Conservation (phyloP, 768 basidiomycete genomes). For the Lentinula edodes region DNA sequence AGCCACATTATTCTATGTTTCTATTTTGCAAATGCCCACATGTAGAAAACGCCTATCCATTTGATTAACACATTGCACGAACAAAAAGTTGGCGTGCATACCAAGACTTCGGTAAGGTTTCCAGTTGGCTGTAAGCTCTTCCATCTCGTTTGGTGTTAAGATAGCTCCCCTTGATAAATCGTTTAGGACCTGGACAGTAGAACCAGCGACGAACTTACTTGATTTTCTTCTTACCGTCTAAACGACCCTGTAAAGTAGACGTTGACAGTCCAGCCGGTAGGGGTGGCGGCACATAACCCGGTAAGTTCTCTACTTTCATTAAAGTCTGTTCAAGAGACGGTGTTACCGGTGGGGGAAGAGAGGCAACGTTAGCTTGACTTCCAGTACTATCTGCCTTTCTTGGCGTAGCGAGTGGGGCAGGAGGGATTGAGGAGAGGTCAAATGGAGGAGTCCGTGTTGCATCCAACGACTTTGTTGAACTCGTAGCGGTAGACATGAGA, state of each 20-base stretch:
- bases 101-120: constrained; percentile 79
- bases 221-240: constrained; percentile 65
- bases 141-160: constrained; percentile 80
- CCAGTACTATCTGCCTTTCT: constrained; percentile 13
- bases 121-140: constrained; percentile 70
- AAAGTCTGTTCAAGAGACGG: constrained; percentile 59
- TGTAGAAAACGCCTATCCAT: constrained; percentile 67
- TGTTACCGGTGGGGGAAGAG: constrained; percentile 56
- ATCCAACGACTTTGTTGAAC: constrained; percentile 9
- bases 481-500: constrained; percentile 11
- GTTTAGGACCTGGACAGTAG: neutral
- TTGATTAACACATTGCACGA: neutral
- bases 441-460: constrained; percentile 13
- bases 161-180: constrained; percentile 50
- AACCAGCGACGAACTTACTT: constrained; percentile 41
- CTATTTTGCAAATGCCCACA: constrained; percentile 72
- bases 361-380: constrained; percentile 22
- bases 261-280: constrained; percentile 60
- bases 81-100: constrained; percentile 22
- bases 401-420: constrained; percentile 27
- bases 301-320: constrained; percentile 26
- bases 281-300: constrained; percentile 21
- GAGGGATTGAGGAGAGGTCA: constrained; percentile 24
- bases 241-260: constrained; percentile 49
- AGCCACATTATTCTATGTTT: neutral